These are phyloP conservation scores for Gossypium anomalum DNA, from an alignment of 345 rosid species.

Conservation along the genomic window DNA sequence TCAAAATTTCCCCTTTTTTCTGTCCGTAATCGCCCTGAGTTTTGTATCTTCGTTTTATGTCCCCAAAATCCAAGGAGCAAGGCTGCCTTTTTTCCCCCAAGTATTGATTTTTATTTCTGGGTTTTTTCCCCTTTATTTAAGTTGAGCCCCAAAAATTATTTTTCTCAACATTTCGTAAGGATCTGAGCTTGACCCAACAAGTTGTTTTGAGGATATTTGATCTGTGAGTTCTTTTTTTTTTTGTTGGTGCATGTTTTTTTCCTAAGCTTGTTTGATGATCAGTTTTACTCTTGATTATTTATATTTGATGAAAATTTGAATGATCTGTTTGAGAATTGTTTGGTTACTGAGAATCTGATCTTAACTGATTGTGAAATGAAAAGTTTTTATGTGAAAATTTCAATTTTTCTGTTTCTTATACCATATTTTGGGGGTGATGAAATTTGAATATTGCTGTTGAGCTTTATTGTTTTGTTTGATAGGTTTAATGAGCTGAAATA, in stretches of 20 bases:
- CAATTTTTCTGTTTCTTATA: not conserved
- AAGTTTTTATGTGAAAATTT: not conserved
- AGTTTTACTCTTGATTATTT: slow-evolving; percentile 18
- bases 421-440: not conserved
- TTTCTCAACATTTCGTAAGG: slow-evolving; percentile 11
- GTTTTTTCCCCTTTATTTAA: not conserved
- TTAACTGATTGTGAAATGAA: slow-evolving; percentile 8
- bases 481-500: not conserved
- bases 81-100: not conserved
- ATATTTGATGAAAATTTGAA: slow-evolving; percentile 14
- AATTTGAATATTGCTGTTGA: not conserved
- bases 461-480: slow-evolving; percentile 7
- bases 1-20: not conserved
- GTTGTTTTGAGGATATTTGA: slow-evolving; percentile 37
- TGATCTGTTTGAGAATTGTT: slow-evolving; percentile 29
- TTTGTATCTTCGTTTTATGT: not conserved
- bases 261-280: slow-evolving; percentile 31
- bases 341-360: slow-evolving; percentile 1
- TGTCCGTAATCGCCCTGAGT: not conserved
- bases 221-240: slow-evolving; percentile 40
- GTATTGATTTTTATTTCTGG: not conserved
- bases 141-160: not conserved
- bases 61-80: not conserved
- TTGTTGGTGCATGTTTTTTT: not conserved
- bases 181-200: slow-evolving; percentile 33